Percentiles rank a stretch among this genome's conserved stretches.
These are phyloP conservation scores for Rostrohypoxylon terebratum DNA, from an alignment of 495 filamentous ascomycete species.

Conservation along the genomic window DNA sequence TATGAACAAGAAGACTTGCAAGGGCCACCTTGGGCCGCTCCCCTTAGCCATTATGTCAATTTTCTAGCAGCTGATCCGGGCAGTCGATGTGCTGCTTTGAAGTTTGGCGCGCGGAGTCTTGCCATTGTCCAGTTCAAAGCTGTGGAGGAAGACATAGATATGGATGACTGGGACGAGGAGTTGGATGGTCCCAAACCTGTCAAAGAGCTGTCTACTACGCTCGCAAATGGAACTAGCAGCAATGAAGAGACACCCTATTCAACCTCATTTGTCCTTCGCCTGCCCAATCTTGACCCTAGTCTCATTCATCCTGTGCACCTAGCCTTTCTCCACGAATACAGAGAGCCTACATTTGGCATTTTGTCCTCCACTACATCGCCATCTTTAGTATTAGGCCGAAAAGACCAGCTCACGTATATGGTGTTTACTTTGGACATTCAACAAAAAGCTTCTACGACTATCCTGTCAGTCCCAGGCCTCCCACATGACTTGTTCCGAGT, in stretches of 20 bases:
- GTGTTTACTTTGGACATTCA: constrained; percentile 96
- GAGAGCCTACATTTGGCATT: constrained; percentile 96
- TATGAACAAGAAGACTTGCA: constrained; percentile 93
- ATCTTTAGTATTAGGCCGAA: constrained; percentile 81
- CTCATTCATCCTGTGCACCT: constrained; percentile 90
- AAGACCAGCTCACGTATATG: constrained; percentile 86
- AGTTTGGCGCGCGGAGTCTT: constrained; percentile 87
- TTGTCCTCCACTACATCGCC: constrained; percentile 79
- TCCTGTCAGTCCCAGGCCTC: constrained; percentile 84
- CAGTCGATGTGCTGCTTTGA: constrained; percentile 91
- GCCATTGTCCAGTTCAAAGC: constrained; percentile 95
- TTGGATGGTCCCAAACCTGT: constrained; percentile 69
- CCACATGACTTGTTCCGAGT: constrained; percentile 92
- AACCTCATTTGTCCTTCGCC: constrained; percentile 88
- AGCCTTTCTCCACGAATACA: constrained; percentile 94
- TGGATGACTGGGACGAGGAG: constrained; percentile 88
- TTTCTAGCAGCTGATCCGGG: constrained; percentile 89
- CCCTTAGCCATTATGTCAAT: constrained; percentile 75
- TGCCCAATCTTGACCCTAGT: constrained; percentile 86
- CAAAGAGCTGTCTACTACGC: constrained; percentile 56
- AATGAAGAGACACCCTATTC: constrained; percentile 80
- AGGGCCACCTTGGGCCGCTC: constrained; percentile 78
- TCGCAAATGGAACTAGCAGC: constrained; percentile 66
- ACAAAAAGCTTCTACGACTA: constrained; percentile 91
- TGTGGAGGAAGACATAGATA: constrained; percentile 85